A percentile compares a stretch with the other conserved stretches of the same genome.
Evolutionary conservation across 2,329 filamentous ascomycete genomes (phyloP).

Genomic region (Rachicladosporium sp.): DNA sequence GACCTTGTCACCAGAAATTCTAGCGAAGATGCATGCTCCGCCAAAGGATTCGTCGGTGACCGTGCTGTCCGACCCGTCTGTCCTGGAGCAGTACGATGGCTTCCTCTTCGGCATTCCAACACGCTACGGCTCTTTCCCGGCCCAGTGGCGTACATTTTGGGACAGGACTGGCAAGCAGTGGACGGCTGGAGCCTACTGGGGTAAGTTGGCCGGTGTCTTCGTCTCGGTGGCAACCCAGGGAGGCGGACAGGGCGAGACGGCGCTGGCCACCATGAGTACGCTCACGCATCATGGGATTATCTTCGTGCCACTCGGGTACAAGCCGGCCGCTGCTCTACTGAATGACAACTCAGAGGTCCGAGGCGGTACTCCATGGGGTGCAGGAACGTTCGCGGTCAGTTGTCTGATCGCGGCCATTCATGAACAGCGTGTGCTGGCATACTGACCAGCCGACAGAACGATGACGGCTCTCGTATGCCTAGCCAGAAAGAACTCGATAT

Average conservation of each 20-base stretch:
- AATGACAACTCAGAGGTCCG: constrained; percentile 65
- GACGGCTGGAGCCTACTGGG: constrained; percentile 58
- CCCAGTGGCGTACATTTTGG: constrained; percentile 90
- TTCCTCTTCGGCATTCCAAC: constrained; percentile 93
- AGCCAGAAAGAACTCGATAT: constrained; percentile 61
- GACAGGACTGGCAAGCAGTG: constrained; percentile 59
- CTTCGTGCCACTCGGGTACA: constrained; percentile 88
- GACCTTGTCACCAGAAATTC: constrained; percentile 73
- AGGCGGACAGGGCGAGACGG: constrained; percentile 88
- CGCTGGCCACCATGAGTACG: constrained; percentile 68
- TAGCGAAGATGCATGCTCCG: constrained; percentile 83
- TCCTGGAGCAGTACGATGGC: constrained; percentile 66
- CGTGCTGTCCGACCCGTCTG: constrained; percentile 46
- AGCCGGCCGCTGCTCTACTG: constrained; percentile 59
- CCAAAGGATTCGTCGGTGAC: constrained; percentile 55
- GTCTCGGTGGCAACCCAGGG: constrained; percentile 69
- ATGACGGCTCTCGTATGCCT: constrained; percentile 77
- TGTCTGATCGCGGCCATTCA: too few species aligned
- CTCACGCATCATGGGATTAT: constrained; percentile 87
- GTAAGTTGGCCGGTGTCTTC: constrained; percentile 88
- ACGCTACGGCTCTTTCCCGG: constrained; percentile 92
- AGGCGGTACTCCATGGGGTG: constrained; percentile 85
- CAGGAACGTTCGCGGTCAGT: constrained; percentile 68
- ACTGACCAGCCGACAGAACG: constrained; percentile 15
- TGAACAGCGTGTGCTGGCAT: too few species aligned